Base-by-base conservation (phyloP, 1,284 basidiomycete species). In the Sphaerobolus stellatus region DNA sequence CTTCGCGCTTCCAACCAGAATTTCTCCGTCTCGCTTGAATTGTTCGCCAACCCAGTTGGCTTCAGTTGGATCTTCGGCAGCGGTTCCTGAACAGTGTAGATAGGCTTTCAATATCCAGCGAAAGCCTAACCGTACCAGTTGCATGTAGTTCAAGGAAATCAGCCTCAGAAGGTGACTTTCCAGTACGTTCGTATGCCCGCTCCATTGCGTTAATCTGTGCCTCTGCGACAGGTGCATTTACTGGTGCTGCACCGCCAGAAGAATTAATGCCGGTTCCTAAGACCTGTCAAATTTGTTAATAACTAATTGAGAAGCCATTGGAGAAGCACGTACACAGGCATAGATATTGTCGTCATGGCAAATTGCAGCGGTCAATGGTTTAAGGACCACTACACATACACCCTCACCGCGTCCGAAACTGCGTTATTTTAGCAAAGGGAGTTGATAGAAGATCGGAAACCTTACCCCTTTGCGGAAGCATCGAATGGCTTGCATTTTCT, bases 401-500 rank as follows among this genome's bases (percentile, higher is more conserved):
- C 66, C 71, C 58, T 73, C 71, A 9, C 61, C 68, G 22, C 71
- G 62, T 1, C 64, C 58, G 52, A 73, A 72, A 7, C 70, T 71
- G 40, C 9, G 6, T n/a, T n/a, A n/a, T n/a, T n/a, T n/a, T n/a
- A n/a, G n/a, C n/a, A n/a, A n/a, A n/a, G n/a, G n/a, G n/a, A n/a
- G n/a, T n/a, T n/a, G n/a, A n/a, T n/a, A n/a, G n/a, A n/a, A n/a
- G n/a, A n/a, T n/a, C 41, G 22, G 50, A 14, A 55, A n/a, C 31
- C 70, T 46, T 52, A 80, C 71, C 78, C 78, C 60, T 80, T 65
- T 1, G 77, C 79, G 7, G 65, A 66, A 4, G 68, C 72, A 48
- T 81, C 78, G 53, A 80, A 80, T 0, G 77, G 77, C 50, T 78
- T 78, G 57, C 69, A 79, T 50, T 73, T 75, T 3, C 78, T 76